Base-by-base conservation (phyloP, 2,329 filamentous ascomycete genomes). In the Aspergillus calidoustus region DNA sequence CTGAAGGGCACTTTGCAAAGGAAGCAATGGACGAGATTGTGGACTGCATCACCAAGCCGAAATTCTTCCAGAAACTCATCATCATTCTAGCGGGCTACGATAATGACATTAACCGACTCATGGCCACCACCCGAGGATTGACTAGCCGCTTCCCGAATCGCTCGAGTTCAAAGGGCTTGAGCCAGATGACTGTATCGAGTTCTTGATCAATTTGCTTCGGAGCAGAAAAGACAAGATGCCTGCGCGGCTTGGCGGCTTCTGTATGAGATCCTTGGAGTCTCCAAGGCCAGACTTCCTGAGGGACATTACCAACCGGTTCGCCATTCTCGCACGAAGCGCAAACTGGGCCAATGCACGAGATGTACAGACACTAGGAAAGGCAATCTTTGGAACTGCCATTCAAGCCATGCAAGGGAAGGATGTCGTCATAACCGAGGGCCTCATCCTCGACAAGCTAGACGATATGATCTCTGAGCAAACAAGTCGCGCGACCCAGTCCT, bases 51-150 rank as follows among this genome's bases (percentile, higher is more conserved):
- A 85, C 83, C 0, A 84, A 91, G 62, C 80, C 83, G 0, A 82
- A 78, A 43, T 91, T 86, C 69, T 74, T 79, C 2, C 78, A 82
- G 34, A 89, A 87, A 61, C 74, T 91, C 2, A 81, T 92, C 44
- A 82, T 89, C 41, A 90, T 92, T 41, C 76, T 92, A 0, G 89
- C 89, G 0, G 89, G 90, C 0, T 92, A 92, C 64, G 84, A 87
- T 9, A 68, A 81, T 0, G 86, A 91, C 43, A 91, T 92, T 60
- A 86, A 91, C 66, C 75, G 78, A 0, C 80, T 92, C 0, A 81
- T 91, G 74, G 75, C 77, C 0, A 79, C 82, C 22, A 91, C 91
- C 64, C 81, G 84, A 0, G 89, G 89, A 0, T 75, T 92, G 17
- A 84, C 84, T 0, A 89, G 86, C 44, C 83, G 89, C 0, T 92